Base-by-base conservation (phyloP, 169 alveolate genomes). In the Plasmodium berghei region DNA sequence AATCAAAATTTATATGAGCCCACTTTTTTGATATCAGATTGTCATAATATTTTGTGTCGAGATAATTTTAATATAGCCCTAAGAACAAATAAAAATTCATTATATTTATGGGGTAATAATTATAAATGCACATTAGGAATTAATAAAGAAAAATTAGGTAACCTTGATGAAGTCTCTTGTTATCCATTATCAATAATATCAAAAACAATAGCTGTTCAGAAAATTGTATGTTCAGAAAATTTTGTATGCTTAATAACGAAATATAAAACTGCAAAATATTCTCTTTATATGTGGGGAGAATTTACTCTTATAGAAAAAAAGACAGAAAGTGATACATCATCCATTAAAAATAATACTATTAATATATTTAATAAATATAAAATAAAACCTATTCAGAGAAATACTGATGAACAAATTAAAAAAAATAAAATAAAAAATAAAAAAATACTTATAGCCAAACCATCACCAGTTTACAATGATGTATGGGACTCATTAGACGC, bases 1-100 rank as follows among this genome's bases (percentile, higher is more conserved):
- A 16, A 92, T 77, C 48, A 92, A 26, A 61, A 92, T 93, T 24
- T 94, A 56, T 58, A 85, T 80, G 72, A 63, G 22, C 74, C 96
- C 73, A 28, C 54, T 46, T 45, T 74, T 73, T 77, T 94, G 94
- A 85, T 94, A 80, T 64, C 89, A 58, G 85, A 62, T 3, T 55
- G 92, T 91, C 46, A 92, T 42, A 24, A 48, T 48, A 72, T 86
- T 42, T 24, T 61, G 5, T 86, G 91, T 86, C 59, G 45, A 24
- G 91, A 86, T 54, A 63, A 70, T 46, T 86, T 70, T 63, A 86
- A 86, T 49, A 73, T 86, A 40, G 46, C 63, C 10, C 55, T 86
- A 58, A 56, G 64, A 46, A 54, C 69, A 26, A 26, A 71, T 42
- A 86, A 55, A 71, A 70, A 64, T 55, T 70, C 91, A 3, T 28